Percentiles rank a stretch among this genome's conserved stretches.
Evolutionary conservation across 163 green algal genomes (phyloP).

Genomic region (Prototheca stagnorum): DNA sequence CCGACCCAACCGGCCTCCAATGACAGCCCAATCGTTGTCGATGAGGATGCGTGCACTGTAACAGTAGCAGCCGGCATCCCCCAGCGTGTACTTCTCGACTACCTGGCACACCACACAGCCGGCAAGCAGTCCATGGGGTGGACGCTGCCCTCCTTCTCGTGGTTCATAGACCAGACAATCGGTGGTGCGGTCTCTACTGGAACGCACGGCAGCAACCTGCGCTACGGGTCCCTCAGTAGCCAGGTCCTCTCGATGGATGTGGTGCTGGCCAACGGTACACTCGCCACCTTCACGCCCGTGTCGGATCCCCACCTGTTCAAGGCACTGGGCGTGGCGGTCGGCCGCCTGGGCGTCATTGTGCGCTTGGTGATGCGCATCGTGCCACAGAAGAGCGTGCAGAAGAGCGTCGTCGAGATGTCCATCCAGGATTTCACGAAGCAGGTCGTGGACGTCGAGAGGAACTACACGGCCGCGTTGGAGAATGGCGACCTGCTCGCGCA

Average conservation of each 20-base stretch:
- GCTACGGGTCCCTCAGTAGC: slow-evolving; percentile 35
- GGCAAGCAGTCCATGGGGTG: slow-evolving; percentile 30
- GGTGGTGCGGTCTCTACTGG: slow-evolving; percentile 32
- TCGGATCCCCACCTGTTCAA: slow-evolving; percentile 42
- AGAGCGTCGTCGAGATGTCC: slow-evolving; percentile 13
- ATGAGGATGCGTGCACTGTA: slow-evolving; percentile 33
- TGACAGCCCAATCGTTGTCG: slow-evolving; percentile 26
- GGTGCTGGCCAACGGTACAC: slow-evolving; percentile 57
- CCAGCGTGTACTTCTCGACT: slow-evolving; percentile 39
- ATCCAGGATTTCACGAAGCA: slow-evolving; percentile 1
- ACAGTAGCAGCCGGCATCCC: slow-evolving; percentile 37
- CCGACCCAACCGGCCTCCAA: slow-evolving; percentile 1
- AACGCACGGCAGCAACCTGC: slow-evolving; percentile 58
- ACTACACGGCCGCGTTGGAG: slow-evolving; percentile 20
- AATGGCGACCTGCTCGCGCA: neutral
- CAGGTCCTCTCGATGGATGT: slow-evolving; percentile 32
- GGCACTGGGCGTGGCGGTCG: slow-evolving; percentile 33
- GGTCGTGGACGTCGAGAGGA: slow-evolving; percentile 19
- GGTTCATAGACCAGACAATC: slow-evolving; percentile 44
- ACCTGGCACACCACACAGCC: slow-evolving; percentile 24
- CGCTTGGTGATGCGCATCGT: slow-evolving; percentile 48
- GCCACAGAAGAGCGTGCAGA: slow-evolving; percentile 27
- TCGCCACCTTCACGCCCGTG: slow-evolving; percentile 28
- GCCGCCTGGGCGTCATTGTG: slow-evolving; percentile 58
- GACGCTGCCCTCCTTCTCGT: slow-evolving; percentile 48